Percentiles rank a stretch among this genome's conserved stretches.
These are phyloP conservation scores for Papiliotrema fonsecae DNA, from an alignment of 1,284 basidiomycete species.

Conservation along the genomic window DNA sequence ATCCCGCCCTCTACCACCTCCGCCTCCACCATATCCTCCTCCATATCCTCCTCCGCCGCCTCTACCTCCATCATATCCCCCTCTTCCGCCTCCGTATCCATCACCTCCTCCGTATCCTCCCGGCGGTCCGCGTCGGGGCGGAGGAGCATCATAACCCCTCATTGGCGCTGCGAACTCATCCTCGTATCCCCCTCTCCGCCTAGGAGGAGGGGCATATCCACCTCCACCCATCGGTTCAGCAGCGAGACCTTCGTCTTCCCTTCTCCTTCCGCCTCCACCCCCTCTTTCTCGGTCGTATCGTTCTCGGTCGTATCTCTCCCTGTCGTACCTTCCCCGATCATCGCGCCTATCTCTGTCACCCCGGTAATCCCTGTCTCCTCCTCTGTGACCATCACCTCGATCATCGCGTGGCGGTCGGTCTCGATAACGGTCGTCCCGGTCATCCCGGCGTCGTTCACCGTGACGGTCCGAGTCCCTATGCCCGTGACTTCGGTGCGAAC, in stretches of 20 bases:
- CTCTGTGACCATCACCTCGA: constrained; percentile 3
- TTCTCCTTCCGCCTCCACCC: constrained; percentile 7
- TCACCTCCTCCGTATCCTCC: constrained; percentile 44
- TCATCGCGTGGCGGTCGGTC: constrained; percentile 9
- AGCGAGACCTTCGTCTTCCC: constrained; percentile 13
- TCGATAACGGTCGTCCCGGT: constrained; percentile 14
- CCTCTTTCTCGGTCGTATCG: constrained; percentile 10
- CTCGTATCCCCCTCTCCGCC: constrained; percentile 14
- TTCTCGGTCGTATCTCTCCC: constrained; percentile 9
- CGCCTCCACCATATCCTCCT: constrained; percentile 12
- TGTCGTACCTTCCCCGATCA: constrained; percentile 11
- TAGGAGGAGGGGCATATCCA: constrained; percentile 1
- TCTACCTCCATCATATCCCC: constrained; percentile 48
- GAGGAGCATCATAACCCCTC: constrained; percentile 13
- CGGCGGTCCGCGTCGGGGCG: constrained; percentile 42
- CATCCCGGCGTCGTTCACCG: constrained; percentile 12
- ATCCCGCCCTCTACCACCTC: constrained; percentile 29
- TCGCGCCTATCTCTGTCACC: constrained; percentile 4
- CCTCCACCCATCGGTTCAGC: constrained; percentile 21
- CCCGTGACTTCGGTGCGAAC: constrained; percentile 19
- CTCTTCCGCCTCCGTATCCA: constrained; percentile 12
- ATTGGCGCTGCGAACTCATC: constrained; percentile 23
- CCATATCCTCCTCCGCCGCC: constrained; percentile 36
- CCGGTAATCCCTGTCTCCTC: constrained; percentile 10
- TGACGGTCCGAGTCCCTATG: constrained; percentile 14